phyloP scores from a whole-genome alignment of 163 green algal species.

The Prototheca cutis region DNA sequence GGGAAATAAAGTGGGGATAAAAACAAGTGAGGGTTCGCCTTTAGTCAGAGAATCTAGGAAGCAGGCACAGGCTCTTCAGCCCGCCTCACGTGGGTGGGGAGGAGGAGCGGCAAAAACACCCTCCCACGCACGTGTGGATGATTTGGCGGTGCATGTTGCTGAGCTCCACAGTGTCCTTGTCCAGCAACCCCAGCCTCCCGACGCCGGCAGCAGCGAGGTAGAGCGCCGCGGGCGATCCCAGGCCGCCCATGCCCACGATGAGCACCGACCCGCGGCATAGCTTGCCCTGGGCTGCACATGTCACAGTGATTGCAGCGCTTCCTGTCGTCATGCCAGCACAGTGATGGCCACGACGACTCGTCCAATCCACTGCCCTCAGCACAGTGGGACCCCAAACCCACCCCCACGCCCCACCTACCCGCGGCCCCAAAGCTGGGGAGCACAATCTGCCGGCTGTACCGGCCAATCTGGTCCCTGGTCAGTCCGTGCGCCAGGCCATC shows the following conservation, averaged over 20 bases:
- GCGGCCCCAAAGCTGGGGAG: conserved; percentile 72
- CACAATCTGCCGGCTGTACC: conserved; percentile 85
- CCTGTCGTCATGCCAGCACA: too few relatives aligned
- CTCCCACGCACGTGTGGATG: conserved; percentile 29
- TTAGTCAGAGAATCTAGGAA: too few relatives aligned
- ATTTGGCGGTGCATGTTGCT: conserved; percentile 95
- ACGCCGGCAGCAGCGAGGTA: conserved; percentile 87
- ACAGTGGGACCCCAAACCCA: too few relatives aligned
- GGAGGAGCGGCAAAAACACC: too few relatives aligned
- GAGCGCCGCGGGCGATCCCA: conserved; percentile 81
- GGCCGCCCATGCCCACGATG: conserved; percentile 84
- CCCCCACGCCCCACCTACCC: too few relatives aligned
- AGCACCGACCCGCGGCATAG: conserved; percentile 66
- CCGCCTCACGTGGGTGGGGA: too few relatives aligned
- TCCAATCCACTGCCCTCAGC: too few relatives aligned
- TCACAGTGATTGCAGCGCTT: too few relatives aligned
- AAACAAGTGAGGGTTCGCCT: too few relatives aligned
- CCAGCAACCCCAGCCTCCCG: conserved; percentile 74
- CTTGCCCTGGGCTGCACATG: conserved; percentile 48
- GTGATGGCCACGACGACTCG: too few relatives aligned
- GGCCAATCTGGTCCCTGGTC: conserved; percentile 46
- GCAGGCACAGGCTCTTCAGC: too few relatives aligned
- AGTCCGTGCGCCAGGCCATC: conserved; percentile 32
- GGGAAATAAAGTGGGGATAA: too few relatives aligned
- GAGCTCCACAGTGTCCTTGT: conserved; percentile 84